phyloP scores from a whole-genome alignment of 495 filamentous ascomycete species.

The Podospora tetraspora region DNA sequence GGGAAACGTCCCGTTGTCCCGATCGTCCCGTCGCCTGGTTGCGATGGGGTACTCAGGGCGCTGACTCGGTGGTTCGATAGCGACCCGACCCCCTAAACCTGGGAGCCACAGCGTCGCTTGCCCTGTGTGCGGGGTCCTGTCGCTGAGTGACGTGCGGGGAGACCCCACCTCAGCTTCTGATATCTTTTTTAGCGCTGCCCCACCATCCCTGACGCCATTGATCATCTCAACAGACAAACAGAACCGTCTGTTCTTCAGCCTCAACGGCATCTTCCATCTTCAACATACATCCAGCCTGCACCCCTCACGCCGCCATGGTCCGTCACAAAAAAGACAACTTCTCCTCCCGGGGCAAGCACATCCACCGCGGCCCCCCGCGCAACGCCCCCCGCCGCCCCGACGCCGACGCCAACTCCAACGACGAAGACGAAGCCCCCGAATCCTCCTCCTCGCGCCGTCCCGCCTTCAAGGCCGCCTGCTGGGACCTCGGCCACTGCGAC shows the following conservation, averaged over 20 bases:
- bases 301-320: conserved; percentile 54
- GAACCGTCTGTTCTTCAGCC: neutral
- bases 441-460: conserved; percentile 42
- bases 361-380: conserved; percentile 37
- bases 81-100: neutral
- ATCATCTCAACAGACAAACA: neutral
- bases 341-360: conserved; percentile 59
- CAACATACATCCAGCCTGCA: neutral
- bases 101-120: conserved; percentile 6
- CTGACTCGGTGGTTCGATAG: neutral
- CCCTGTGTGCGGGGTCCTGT: conserved; percentile 1
- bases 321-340: conserved; percentile 92
- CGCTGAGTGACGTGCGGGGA: neutral
- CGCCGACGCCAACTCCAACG: conserved; percentile 29
- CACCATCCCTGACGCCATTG: conserved; percentile 11
- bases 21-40: neutral
- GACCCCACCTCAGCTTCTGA: neutral
- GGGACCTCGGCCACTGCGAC: conserved; percentile 97
- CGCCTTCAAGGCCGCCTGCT: conserved; percentile 86
- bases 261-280: neutral
- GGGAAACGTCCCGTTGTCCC: conserved; percentile 1
- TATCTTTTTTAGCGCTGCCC: neutral
- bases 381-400: conserved; percentile 21
- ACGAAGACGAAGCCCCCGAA: conserved; percentile 35
- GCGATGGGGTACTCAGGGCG: neutral